Evolutionary conservation across 2,329 filamentous ascomycete species (phyloP), one percentile per base, ranked within the genome.

Genomic region (Leptographium galeiforme): DNA sequence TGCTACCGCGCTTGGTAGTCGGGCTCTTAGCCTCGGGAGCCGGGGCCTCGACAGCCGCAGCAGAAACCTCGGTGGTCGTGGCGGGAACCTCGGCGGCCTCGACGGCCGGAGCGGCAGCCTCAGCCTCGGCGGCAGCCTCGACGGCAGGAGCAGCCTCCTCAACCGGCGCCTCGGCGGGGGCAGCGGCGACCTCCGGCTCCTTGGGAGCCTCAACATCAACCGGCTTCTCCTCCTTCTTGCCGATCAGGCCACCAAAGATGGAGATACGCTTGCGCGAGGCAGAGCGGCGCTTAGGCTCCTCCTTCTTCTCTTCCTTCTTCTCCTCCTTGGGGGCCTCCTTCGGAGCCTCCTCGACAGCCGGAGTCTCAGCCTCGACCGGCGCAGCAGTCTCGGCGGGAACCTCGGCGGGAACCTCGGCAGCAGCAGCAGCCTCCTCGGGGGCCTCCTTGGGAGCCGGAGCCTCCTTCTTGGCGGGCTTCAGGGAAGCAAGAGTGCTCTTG

Each of bases 401-500:
- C 49, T 51, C 57, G 13, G 30, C 52, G 30, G 57, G 62, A 38
- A 61, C 62, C 54, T 62, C 61, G 19, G 39, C 50, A 33, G 52
- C 50, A 19, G 53, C 52, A 16, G 57, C 61, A 32, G 62, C 62
- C 55, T 62, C 61, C 60, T 54, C 38, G 18, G 18, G n/a, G 8
- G n/a, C 55, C n/a, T 34, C 57, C 56, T 66, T 68, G 57, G 62
- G n/a, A n/a, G n/a, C n/a, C n/a, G n/a, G 60, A 18, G 64, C 60
- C 46, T 66, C 67, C 61, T 70, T 69, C 65, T 70, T 71, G 61
- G 66, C 63, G 40, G 75, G 76, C 70, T 79, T 79, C 61, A 80
- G 71, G 65, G 83, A 84, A 73, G 89, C 85, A 19, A 93, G 71
- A 60, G 87, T 82, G 63, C 79, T 76, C 82, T 95, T 96, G 84